Evolutionary conservation across 2,329 filamentous ascomycete genomes (phyloP), one percentile per base, ranked within the genome.

Genomic region (Zymoseptoria ardabiliae): DNA sequence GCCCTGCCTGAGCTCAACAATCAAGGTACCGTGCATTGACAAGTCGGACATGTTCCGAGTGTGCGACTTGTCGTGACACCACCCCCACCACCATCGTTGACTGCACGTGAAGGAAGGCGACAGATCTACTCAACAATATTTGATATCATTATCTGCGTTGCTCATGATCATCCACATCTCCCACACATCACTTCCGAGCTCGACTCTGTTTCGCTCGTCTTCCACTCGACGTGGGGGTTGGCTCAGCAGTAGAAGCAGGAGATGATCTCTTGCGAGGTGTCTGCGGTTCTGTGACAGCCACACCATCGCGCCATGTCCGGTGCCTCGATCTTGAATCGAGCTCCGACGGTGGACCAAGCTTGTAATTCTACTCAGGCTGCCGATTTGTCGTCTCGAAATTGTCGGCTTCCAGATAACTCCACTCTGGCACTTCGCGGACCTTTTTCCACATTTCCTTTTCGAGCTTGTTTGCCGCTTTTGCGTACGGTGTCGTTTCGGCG

Each of bases 371-470:
- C 54, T 67, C 64, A 41, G 61, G 60, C 55, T 66, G 61, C 22
- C 66, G 52, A 55, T 70, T 69, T 19, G 70, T 72, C 6, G 58
- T 70, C 60, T 71, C 69, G 53, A 74, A 74, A 41, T 64, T 68
- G 41, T 73, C 72, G 2, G 68, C 64, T 59, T 75, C 73, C 13
- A 76, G 61, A 58, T 75, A 73, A 55, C 69, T 75, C 93, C 93
- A 97, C 78, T 97, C 93, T 0, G 93, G 93, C 56, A 97, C 90
- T 66, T 89, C 88, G 72, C 89, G 88, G 74, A 97, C 91, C 76
- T 93, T 90, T 73, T 86, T 82, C 90, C 91, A 97, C 92, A 97
- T 95, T 72, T 86, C 96, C 75, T 94, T 95, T 72, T 88, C 94
- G 50, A 99, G 80, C 72, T 94, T 94, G 72, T 91, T 96, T 49